Conservation (phyloP, 139 green algal species). For the Haematococcus sp. region DNA sequence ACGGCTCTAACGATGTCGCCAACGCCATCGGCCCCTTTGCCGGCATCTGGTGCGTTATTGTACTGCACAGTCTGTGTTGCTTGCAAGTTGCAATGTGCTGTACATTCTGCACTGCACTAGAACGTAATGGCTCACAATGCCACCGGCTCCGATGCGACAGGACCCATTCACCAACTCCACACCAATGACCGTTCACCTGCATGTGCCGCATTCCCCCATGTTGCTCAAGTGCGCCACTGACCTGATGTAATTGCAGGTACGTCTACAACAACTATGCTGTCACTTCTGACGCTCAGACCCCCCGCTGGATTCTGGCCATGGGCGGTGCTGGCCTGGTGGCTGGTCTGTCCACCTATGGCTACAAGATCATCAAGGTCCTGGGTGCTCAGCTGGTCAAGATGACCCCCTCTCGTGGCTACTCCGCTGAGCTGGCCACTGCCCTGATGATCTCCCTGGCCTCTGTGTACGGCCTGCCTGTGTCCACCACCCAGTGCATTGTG, state of each 20-base stretch:
- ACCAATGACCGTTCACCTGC: too few species aligned
- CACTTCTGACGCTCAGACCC: constrained; percentile 31
- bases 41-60: constrained; percentile 4
- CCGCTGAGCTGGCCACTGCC: constrained; percentile 55
- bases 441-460: constrained; percentile 53
- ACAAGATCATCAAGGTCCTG: constrained; percentile 48
- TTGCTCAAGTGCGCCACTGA: too few species aligned
- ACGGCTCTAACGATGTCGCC: not conserved
- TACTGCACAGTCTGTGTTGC: too few species aligned
- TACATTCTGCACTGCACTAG: too few species aligned
- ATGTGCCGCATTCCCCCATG: too few species aligned
- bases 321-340: constrained; percentile 74
- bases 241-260: not conserved
- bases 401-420: constrained; percentile 63
- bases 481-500: constrained; percentile 49
- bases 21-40: constrained; percentile 1
- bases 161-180: too few species aligned
- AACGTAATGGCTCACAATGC: too few species aligned
- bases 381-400: constrained; percentile 38
- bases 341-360: constrained; percentile 69
- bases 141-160: too few species aligned
- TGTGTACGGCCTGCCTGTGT: constrained; percentile 45
- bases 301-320: constrained; percentile 75
- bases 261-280: constrained; percentile 12
- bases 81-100: too few species aligned